Percentiles rank a stretch among this genome's conserved stretches.
These are phyloP conservation scores for Phytophthora parvispora DNA, from an alignment of 352 stramenopile genomes.

Conservation along the genomic window DNA sequence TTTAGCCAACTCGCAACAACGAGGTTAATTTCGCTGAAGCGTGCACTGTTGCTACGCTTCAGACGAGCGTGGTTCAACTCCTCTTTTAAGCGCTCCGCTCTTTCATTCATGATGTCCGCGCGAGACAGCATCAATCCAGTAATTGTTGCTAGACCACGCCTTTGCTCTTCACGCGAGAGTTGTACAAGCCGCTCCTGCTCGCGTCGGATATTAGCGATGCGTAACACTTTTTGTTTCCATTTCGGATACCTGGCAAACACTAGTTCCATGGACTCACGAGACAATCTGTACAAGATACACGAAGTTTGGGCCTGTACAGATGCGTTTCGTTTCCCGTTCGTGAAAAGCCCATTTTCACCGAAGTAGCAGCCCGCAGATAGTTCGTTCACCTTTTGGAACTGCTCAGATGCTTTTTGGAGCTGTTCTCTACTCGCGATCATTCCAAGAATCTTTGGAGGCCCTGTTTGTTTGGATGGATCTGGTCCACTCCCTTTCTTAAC, in stretches of 20 bases:
- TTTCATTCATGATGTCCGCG: constrained; percentile 32
- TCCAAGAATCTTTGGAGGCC: neutral
- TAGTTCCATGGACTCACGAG: constrained; percentile 65
- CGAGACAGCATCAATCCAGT: constrained; percentile 31
- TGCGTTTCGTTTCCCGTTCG: constrained; percentile 58
- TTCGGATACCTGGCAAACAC: constrained; percentile 54
- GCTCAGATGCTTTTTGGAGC: neutral
- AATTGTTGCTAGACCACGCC: constrained; percentile 10
- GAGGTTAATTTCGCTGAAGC: neutral
- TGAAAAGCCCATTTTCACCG: constrained; percentile 73
- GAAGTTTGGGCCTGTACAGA: constrained; percentile 64
- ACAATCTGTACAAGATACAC: constrained; percentile 81
- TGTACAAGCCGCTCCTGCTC: constrained; percentile 58
- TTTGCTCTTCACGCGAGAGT: constrained; percentile 26
- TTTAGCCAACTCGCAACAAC: neutral
- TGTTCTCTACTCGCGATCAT: neutral
- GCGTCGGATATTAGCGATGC: constrained; percentile 58
- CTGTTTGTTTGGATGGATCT: neutral
- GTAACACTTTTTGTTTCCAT: constrained; percentile 65
- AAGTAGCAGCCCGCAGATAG: constrained; percentile 71
- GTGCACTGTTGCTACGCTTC: constrained; percentile 11
- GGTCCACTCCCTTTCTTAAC: neutral
- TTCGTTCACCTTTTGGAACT: constrained; percentile 48
- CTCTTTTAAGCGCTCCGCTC: constrained; percentile 28
- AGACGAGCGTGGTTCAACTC: constrained; percentile 25